phyloP scores from a whole-genome alignment of 1,139 yeast genomes.

The Suhomyces bolitotheri region DNA sequence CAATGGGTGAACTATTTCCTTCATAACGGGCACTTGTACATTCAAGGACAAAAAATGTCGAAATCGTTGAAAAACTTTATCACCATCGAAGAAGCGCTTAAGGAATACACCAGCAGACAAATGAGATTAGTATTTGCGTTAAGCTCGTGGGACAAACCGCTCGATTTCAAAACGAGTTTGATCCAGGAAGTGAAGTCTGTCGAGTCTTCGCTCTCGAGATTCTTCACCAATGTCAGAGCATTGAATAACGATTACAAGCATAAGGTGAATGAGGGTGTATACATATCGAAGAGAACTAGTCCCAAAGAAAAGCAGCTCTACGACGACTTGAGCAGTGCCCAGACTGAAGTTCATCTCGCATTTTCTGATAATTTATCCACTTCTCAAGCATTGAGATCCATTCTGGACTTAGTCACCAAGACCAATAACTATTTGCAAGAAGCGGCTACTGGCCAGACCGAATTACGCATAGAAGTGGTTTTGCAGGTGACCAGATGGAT shows the following conservation, averaged over 20 bases:
- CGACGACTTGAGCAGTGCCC: constrained; percentile 51
- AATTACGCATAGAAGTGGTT: constrained; percentile 64
- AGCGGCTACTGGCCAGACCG: constrained; percentile 44
- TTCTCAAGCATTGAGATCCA: constrained; percentile 64
- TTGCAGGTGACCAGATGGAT: constrained; percentile 66
- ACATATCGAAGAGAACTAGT: constrained; percentile 57
- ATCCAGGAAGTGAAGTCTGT: constrained; percentile 72
- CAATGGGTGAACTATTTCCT: constrained; percentile 97
- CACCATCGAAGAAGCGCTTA: constrained; percentile 87
- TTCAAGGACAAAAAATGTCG: constrained; percentile 98
- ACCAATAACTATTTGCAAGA: constrained; percentile 70
- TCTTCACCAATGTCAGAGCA: constrained; percentile 83
- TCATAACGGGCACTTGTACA: constrained; percentile 96
- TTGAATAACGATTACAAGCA: constrained; percentile 61
- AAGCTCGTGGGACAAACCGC: constrained; percentile 88
- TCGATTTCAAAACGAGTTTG: constrained; percentile 86
- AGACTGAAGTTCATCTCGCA: constrained; percentile 67
- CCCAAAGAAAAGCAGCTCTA: constrained; percentile 56
- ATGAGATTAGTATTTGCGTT: constrained; percentile 86
- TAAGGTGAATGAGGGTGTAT: constrained; percentile 44
- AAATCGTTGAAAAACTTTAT: constrained; percentile 92
- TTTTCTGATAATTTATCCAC: constrained; percentile 88
- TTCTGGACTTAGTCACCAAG: constrained; percentile 68
- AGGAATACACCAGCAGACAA: constrained; percentile 71
- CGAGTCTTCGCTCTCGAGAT: constrained; percentile 75